Evolutionary conservation across 1,139 yeast genomes (phyloP), one percentile per base, ranked within the genome.

Genomic region (Pichia terricola): DNA sequence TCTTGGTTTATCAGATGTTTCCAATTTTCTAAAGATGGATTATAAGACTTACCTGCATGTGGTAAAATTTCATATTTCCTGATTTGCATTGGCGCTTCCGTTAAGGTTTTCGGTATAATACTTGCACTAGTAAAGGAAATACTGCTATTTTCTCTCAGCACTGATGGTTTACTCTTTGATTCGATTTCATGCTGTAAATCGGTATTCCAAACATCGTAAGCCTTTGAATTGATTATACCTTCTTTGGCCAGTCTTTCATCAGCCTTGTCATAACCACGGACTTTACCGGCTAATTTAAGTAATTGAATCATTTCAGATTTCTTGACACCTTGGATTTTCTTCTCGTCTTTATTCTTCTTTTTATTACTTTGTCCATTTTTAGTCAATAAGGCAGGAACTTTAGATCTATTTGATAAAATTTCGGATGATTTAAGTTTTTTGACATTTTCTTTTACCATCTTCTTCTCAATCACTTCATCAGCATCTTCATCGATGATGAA

Each of bases 11-110:
- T 75, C 54, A 89, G 70, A 31, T 66, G 67, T 56, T 79, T 77
- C 98, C 98, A 91, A 34, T 86, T 78, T 48, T 81, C 84, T 51
- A 82, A 69, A 11, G 94, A 75, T 34, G 98, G 98, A 60, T 91
- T 91, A 60, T 91, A 91, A 3, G 97, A 89, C 62, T 84, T 84
- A 44, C 98, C 98, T 2, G 81, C 91, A 55, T 81, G 82, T 25
- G 91, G 87, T 5, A 79, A 49, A 6, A 58, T 65, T 27, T 76
- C 79, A 5, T 70, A 62, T 26, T 73, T 69, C 52, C 65, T 68
- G 40, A 75, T 70, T 27, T 60, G 56, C 30, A 79, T 63, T 1
- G 95, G 87, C 3, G 68, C 68, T 41, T 66, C 64, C 37, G 65
- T 67, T 49, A 83, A 57, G 0, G 95, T 82, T 32, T 62, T 61